Conservation (phyloP, 176 grass and related monocot species). For the Typha latifolia region DNA sequence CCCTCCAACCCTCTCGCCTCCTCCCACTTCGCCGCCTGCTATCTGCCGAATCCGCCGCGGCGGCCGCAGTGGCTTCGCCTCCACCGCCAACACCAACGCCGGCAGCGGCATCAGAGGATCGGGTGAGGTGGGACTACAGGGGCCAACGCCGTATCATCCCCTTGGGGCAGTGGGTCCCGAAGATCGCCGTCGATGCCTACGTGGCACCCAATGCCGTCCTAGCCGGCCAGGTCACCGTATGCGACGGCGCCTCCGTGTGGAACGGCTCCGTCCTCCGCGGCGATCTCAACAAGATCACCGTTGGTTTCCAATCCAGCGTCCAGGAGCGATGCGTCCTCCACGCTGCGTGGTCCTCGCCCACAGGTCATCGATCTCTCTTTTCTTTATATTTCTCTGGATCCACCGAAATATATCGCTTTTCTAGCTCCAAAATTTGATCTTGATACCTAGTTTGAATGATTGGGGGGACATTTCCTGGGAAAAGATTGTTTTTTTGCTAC, state of each 20-base stretch:
- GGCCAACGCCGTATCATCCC: slow-evolving; percentile 74
- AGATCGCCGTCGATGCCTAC: slow-evolving; percentile 83
- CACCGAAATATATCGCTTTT: background rate
- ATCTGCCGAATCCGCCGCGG: slow-evolving; percentile 3
- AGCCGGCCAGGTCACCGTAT: slow-evolving; percentile 78
- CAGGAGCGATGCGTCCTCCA: slow-evolving; percentile 96
- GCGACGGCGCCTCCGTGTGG: slow-evolving; percentile 89
- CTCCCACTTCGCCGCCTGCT: slow-evolving; percentile 24
- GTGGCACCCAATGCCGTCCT: slow-evolving; percentile 85
- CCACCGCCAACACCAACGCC: slow-evolving; percentile 6
- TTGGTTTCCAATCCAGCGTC: slow-evolving; percentile 87
- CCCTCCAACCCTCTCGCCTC: slow-evolving; percentile 9
- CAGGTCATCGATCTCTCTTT: slow-evolving; percentile 32
- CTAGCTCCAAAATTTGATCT: slow-evolving; percentile 2
- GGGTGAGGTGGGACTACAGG: slow-evolving; percentile 82
- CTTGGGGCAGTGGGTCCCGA: slow-evolving; percentile 78
- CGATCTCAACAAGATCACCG: slow-evolving; percentile 93
- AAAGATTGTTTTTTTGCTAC: too few species aligned
- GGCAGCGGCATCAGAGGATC: slow-evolving; percentile 32
- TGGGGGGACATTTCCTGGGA: too few species aligned
- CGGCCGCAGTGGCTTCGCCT: background rate
- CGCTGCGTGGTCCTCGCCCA: slow-evolving; percentile 69
- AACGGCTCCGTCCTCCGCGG: slow-evolving; percentile 80
- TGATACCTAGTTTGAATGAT: background rate
- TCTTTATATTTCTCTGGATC: background rate